Evolutionary conservation across 208 protist species (phyloP).

Genomic region (Leishmania mexicana): DNA sequence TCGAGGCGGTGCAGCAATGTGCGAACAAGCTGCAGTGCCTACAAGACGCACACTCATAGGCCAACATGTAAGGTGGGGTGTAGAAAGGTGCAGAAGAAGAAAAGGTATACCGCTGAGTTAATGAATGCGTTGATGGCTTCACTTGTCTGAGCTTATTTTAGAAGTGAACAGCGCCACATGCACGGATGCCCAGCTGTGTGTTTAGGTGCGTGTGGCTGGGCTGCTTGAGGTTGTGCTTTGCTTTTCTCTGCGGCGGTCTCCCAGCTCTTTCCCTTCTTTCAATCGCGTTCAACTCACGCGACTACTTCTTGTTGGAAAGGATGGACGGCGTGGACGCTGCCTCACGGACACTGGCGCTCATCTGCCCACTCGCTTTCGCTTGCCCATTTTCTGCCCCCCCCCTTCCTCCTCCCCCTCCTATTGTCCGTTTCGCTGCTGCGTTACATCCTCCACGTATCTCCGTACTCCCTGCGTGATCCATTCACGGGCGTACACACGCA

Average conservation of each 20-base stretch:
- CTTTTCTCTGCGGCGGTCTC: background rate
- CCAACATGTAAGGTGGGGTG: background rate
- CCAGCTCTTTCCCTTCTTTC: background rate
- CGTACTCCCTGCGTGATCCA: background rate
- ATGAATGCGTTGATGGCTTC: background rate
- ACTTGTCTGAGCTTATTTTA: background rate
- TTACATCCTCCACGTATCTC: background rate
- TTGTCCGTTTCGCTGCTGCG: background rate
- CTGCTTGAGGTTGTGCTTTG: constrained; percentile 1
- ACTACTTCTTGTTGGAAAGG: background rate
- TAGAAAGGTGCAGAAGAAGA: background rate
- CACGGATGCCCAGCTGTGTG: background rate
- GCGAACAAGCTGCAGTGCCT: background rate
- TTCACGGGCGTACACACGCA: background rate
- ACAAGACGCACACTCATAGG: background rate
- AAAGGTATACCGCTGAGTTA: background rate
- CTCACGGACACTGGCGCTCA: background rate
- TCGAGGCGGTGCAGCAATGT: background rate
- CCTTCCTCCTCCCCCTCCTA: no score
- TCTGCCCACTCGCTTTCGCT: background rate
- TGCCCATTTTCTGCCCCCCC: background rate
- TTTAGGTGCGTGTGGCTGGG: background rate
- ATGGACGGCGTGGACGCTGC: background rate
- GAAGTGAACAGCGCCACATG: background rate
- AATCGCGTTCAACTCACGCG: background rate